Evolutionary conservation across 2,329 filamentous ascomycete species (phyloP).

Genomic region (Aspergillus viridinutans): DNA sequence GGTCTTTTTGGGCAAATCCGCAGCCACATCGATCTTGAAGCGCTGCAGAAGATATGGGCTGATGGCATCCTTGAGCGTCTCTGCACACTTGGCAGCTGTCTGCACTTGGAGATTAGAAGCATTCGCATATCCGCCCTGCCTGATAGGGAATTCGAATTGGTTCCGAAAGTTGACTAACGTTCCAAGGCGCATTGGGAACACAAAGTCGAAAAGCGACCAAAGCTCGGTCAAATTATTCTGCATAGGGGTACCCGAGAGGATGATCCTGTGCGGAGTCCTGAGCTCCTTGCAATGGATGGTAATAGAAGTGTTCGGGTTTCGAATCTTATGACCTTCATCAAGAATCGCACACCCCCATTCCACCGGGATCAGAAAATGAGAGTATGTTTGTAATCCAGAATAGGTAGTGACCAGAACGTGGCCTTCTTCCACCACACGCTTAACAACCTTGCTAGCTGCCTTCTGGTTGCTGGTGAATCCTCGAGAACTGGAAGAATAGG

Average conservation of each 20-base stretch:
- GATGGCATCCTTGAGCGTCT: slow-evolving; percentile 89
- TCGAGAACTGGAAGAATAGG: slow-evolving; percentile 39
- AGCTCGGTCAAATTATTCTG: slow-evolving; percentile 94
- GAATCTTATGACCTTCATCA: slow-evolving; percentile 96
- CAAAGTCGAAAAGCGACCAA: slow-evolving; percentile 97
- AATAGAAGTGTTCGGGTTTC: slow-evolving; percentile 91
- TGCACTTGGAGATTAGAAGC: slow-evolving; percentile 91
- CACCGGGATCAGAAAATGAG: slow-evolving; percentile 72
- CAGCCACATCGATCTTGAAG: slow-evolving; percentile 88
- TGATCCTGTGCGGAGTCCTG: slow-evolving; percentile 82
- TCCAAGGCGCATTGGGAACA: slow-evolving; percentile 92
- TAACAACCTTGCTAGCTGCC: slow-evolving; percentile 73
- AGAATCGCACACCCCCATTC: slow-evolving; percentile 93
- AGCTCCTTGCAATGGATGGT: slow-evolving; percentile 95
- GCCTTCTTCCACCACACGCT: slow-evolving; percentile 75
- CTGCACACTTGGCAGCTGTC: slow-evolving; percentile 89
- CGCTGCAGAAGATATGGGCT: slow-evolving; percentile 89
- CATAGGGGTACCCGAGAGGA: slow-evolving; percentile 93
- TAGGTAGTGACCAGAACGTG: slow-evolving; percentile 96
- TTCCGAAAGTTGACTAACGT: slow-evolving; percentile 86
- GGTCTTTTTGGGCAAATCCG: slow-evolving; percentile 90
- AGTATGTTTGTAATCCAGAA: slow-evolving; percentile 89
- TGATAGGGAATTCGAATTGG: slow-evolving; percentile 92
- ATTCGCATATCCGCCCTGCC: slow-evolving; percentile 88
- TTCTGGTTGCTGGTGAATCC: slow-evolving; percentile 53